A percentile compares a stretch with the other conserved stretches of the same genome.
phyloP scores from a whole-genome alignment of 345 rosid species.

The Jatropha curcas region DNA sequence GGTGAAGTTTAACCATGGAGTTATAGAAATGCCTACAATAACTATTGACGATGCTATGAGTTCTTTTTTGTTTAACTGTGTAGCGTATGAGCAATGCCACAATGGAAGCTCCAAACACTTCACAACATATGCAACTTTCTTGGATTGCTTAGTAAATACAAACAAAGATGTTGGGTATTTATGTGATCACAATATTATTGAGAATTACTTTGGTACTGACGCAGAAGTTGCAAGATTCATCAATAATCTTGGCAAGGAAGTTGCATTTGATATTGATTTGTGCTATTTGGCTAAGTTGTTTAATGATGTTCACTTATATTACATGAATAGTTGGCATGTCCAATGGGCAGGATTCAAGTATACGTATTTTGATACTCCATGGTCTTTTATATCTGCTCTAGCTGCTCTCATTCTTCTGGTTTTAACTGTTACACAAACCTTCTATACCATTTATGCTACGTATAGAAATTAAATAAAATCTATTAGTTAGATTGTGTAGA shows the following conservation, averaged over 20 bases:
- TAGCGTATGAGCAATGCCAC: constrained; percentile 83
- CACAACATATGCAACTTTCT: constrained; percentile 66
- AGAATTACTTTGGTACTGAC: constrained; percentile 73
- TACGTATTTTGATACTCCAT: constrained; percentile 74
- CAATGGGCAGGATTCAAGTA: constrained; percentile 65
- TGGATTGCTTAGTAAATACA: constrained; percentile 65
- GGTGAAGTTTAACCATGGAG: constrained; percentile 55
- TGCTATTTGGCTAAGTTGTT: constrained; percentile 58
- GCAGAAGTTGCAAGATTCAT: constrained; percentile 55
- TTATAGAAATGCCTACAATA: constrained; percentile 68
- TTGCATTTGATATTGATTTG: constrained; percentile 56
- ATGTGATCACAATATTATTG: constrained; percentile 54
- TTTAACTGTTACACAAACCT: constrained; percentile 59
- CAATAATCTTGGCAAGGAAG: constrained; percentile 69
- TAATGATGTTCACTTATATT: constrained; percentile 53
- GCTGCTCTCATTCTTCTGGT: constrained; percentile 65
- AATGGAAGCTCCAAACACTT: constrained; percentile 52
- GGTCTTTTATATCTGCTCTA: constrained; percentile 75
- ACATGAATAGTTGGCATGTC: constrained; percentile 52
- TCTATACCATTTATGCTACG: constrained; percentile 32
- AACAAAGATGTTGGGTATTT: constrained; percentile 66
- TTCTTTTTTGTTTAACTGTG: constrained; percentile 64
- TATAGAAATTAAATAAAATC: background rate
- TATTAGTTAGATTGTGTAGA: no score
- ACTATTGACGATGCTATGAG: constrained; percentile 72